These are phyloP conservation scores for Colletotrichum zoysiae DNA, from an alignment of 2,329 filamentous ascomycete species.

Conservation along the genomic window DNA sequence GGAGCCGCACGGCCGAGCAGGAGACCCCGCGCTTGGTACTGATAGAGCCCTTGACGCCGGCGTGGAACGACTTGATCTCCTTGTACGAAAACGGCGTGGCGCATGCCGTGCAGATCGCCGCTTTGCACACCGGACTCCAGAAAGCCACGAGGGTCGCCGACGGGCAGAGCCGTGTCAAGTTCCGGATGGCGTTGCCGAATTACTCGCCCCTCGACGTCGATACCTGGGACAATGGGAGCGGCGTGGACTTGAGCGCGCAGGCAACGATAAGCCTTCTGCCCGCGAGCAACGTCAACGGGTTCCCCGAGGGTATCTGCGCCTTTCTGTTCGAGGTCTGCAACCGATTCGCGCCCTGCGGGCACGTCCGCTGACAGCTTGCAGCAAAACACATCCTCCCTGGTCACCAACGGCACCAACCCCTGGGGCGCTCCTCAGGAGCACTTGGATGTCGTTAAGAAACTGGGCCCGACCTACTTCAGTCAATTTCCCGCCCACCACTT, in stretches of 20 bases:
- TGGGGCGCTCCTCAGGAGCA: constrained; percentile 55
- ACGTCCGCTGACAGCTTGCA: constrained; percentile 44
- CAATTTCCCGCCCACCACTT: constrained; percentile 69
- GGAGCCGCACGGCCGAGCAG: constrained; percentile 45
- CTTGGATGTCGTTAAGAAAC: constrained; percentile 52
- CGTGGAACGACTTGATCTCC: constrained; percentile 63
- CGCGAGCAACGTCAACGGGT: constrained; percentile 47
- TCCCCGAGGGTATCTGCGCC: constrained; percentile 59
- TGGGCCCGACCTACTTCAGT: constrained; percentile 61
- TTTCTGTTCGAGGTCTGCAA: constrained; percentile 66
- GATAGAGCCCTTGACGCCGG: constrained; percentile 59
- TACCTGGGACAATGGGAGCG: constrained; percentile 50
- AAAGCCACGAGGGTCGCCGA: constrained; percentile 49
- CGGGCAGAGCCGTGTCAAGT: constrained; percentile 44
- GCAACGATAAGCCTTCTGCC: constrained; percentile 59
- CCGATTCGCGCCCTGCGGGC: not conserved
- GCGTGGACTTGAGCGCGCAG: constrained; percentile 58
- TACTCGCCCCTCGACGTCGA: constrained; percentile 56
- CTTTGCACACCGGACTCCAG: constrained; percentile 58
- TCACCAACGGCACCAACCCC: constrained; percentile 48
- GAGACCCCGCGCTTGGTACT: constrained; percentile 50
- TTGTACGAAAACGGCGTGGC: constrained; percentile 55
- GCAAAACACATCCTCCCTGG: constrained; percentile 59
- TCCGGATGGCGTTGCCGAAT: constrained; percentile 55
- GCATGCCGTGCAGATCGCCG: constrained; percentile 58